Conservation (phyloP, 225 moss, liverwort and hornwort genomes). For the Antitrichia curtipendula region DNA sequence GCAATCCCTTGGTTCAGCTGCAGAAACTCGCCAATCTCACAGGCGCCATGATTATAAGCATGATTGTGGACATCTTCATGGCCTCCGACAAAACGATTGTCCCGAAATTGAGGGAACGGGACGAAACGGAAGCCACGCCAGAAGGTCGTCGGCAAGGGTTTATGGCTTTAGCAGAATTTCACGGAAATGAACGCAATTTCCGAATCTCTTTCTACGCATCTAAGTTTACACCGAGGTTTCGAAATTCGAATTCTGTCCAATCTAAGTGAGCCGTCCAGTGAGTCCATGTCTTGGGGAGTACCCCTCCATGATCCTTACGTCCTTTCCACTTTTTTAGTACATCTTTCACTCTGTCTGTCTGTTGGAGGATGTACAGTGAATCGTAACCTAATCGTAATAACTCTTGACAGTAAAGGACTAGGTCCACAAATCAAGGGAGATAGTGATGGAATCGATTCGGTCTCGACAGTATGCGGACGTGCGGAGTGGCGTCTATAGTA, state of each 20-base stretch:
- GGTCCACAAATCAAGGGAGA: not conserved
- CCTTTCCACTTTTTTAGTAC: not conserved
- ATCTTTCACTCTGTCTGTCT: not conserved
- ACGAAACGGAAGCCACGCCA: not conserved
- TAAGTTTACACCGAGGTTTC: not conserved
- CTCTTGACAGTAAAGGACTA: not conserved
- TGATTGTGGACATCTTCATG: not conserved
- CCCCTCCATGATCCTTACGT: not conserved
- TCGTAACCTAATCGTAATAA: not conserved
- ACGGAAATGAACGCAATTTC: not conserved
- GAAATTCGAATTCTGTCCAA: not conserved
- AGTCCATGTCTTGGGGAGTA: not conserved
- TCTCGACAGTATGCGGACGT: not conserved
- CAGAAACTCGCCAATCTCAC: not conserved
- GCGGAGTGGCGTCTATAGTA: not conserved
- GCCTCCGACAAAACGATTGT: not conserved
- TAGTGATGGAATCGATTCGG: not conserved
- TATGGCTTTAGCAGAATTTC: conserved; percentile 1
- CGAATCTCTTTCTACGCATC: not conserved
- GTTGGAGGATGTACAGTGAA: not conserved
- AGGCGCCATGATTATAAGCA: not conserved
- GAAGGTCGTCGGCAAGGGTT: not conserved
- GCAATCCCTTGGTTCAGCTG: not conserved
- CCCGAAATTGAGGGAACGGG: not conserved
- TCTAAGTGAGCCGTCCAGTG: not conserved